Evolutionary conservation across 164 flowering plant genomes (phyloP).

Genomic region (Berberis vulgaris): DNA sequence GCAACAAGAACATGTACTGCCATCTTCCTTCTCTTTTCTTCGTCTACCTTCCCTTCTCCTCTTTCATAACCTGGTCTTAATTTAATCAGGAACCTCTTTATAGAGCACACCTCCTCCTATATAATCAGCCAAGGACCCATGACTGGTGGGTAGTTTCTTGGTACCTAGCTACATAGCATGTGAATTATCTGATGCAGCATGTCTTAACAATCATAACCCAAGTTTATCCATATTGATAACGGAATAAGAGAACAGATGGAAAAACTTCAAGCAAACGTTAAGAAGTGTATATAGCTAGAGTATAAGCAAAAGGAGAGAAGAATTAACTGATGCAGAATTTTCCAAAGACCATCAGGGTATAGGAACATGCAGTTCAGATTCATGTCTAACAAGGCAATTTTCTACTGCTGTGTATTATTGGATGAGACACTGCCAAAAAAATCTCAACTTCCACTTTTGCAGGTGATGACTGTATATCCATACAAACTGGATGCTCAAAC

Average conservation of each 20-base stretch:
- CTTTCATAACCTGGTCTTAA: not conserved
- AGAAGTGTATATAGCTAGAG: not conserved
- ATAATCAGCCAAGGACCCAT: not conserved
- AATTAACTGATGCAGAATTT: not conserved
- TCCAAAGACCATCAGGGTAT: not conserved
- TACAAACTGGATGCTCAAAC: constrained; percentile 32
- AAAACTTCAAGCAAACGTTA: too few species aligned
- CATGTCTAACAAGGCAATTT: constrained; percentile 2
- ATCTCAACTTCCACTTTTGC: constrained; percentile 7
- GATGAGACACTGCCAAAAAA: constrained; percentile 1
- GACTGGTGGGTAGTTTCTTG: not conserved
- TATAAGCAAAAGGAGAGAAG: not conserved
- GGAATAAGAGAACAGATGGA: too few species aligned
- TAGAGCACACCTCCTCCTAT: not conserved
- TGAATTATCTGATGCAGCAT: too few species aligned
- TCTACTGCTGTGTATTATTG: not conserved
- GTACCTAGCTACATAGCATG: too few species aligned
- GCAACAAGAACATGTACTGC: not conserved
- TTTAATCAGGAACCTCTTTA: not conserved
- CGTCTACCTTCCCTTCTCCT: not conserved
- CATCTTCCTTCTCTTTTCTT: not conserved
- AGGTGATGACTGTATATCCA: constrained; percentile 41
- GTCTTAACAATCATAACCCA: too few species aligned
- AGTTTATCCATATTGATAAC: too few species aligned
- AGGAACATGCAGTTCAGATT: not conserved